phyloP scores from a whole-genome alignment of 768 basidiomycete genomes.

The Hygrophoropsis aurantiaca region DNA sequence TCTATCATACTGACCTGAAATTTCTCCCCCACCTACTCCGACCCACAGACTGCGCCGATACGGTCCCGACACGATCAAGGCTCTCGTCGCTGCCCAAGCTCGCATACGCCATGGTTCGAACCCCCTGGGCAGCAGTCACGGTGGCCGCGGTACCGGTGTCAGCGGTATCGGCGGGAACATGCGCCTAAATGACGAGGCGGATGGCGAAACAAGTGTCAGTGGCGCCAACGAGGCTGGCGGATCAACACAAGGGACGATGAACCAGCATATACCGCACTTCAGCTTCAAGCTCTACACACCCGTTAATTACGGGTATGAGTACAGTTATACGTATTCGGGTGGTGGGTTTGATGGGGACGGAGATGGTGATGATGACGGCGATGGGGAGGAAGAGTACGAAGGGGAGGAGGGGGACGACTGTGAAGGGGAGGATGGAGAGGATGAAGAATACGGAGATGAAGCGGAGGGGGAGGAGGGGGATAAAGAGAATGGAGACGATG shows the following conservation, averaged over 20 bases:
- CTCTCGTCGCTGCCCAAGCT: conserved; percentile 26
- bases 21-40: not conserved
- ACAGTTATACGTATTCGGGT: conserved; percentile 15
- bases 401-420: conserved; percentile 24
- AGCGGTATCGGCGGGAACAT: too few species aligned
- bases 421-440: conserved; percentile 31
- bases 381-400: conserved; percentile 20
- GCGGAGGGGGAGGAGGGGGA: conserved; percentile 24
- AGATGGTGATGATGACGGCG: conserved; percentile 13
- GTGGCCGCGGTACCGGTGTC: too few species aligned
- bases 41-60: conserved; percentile 28
- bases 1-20: conserved; percentile 5
- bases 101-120: conserved; percentile 3
- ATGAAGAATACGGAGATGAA: conserved; percentile 18
- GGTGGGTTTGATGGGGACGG: conserved; percentile 6
- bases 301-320: conserved; percentile 30
- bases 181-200: too few species aligned
- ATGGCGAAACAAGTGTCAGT: too few species aligned
- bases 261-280: conserved; percentile 13
- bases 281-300: conserved; percentile 32
- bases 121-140: too few species aligned
- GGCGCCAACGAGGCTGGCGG: not conserved
- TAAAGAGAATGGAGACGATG: conserved; percentile 31
- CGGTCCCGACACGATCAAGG: conserved; percentile 31
- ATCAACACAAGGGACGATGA: too few species aligned